Evolutionary conservation across 495 filamentous ascomycete genomes (phyloP).

Genomic region (Sabuloglossum arenarium): DNA sequence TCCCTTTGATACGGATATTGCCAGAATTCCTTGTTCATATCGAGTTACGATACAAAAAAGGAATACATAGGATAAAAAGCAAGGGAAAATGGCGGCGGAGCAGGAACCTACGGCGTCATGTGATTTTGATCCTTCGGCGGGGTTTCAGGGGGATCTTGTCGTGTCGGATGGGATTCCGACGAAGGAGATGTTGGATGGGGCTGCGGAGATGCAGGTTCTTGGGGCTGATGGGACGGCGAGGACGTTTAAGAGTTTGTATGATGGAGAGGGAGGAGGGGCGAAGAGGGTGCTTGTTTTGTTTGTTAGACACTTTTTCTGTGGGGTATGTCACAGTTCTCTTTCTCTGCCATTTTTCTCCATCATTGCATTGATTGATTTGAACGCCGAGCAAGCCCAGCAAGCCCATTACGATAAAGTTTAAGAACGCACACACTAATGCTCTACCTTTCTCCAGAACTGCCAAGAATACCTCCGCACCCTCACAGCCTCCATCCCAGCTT

Average conservation of each 20-base stretch:
- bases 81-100: too few species aligned
- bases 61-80: too few species aligned
- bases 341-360: too few species aligned
- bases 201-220: slow-evolving; percentile 32
- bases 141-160: neutral
- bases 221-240: slow-evolving; percentile 38
- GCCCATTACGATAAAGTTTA: too few species aligned
- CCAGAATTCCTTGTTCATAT: too few species aligned
- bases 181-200: neutral
- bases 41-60: too few species aligned
- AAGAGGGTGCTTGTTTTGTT: slow-evolving; percentile 53
- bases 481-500: slow-evolving; percentile 35
- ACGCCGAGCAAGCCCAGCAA: too few species aligned
- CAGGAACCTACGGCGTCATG: neutral
- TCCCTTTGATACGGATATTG: too few species aligned
- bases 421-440: neutral
- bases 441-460: slow-evolving; percentile 29
- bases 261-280: slow-evolving; percentile 26
- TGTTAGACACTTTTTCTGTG: slow-evolving; percentile 79
- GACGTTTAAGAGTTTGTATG: slow-evolving; percentile 49
- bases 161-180: slow-evolving; percentile 2
- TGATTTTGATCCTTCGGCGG: neutral
- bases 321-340: slow-evolving; percentile 23
- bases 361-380: too few species aligned
- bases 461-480: slow-evolving; percentile 53